Evolutionary conservation across 2,329 filamentous ascomycete genomes (phyloP).

Genomic region (Colletotrichum sp.): DNA sequence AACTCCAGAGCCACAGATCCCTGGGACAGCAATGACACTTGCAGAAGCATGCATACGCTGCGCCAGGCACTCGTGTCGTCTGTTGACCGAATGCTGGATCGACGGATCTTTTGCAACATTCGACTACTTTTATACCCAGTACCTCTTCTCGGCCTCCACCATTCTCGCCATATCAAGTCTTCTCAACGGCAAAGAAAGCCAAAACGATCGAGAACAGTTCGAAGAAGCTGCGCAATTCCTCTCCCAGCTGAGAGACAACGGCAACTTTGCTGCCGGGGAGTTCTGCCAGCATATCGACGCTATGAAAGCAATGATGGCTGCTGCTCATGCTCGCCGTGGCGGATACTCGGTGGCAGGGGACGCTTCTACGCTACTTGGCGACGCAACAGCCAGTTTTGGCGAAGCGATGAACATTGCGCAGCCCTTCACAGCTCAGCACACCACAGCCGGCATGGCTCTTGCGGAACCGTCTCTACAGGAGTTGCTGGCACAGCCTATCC

Average conservation of each 20-base stretch:
- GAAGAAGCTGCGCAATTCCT: slow-evolving; percentile 42
- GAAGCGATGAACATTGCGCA: not conserved
- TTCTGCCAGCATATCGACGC: slow-evolving; percentile 45
- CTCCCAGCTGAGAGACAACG: slow-evolving; percentile 39
- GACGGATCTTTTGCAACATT: slow-evolving; percentile 51
- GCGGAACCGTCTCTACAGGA: slow-evolving; percentile 40
- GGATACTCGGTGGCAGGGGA: not conserved
- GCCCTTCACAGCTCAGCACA: slow-evolving; percentile 11
- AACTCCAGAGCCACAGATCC: slow-evolving; percentile 26
- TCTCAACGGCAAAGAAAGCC: slow-evolving; percentile 30
- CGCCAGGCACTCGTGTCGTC: slow-evolving; percentile 45
- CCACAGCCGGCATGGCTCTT: slow-evolving; percentile 38
- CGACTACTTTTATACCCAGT: slow-evolving; percentile 51
- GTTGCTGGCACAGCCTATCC: slow-evolving; percentile 33
- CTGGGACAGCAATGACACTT: slow-evolving; percentile 38
- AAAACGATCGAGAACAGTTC: slow-evolving; percentile 43
- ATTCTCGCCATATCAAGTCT: slow-evolving; percentile 49
- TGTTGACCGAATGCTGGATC: slow-evolving; percentile 50
- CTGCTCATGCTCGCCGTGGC: not conserved
- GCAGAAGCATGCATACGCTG: slow-evolving; percentile 50
- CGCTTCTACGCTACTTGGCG: not conserved
- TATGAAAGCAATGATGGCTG: slow-evolving; percentile 31
- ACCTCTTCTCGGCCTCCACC: slow-evolving; percentile 50
- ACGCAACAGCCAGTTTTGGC: not conserved
- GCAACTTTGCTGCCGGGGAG: slow-evolving; percentile 45